phyloP scores from a whole-genome alignment of 176 grass and related monocot species.

The Ensete glaucum region DNA sequence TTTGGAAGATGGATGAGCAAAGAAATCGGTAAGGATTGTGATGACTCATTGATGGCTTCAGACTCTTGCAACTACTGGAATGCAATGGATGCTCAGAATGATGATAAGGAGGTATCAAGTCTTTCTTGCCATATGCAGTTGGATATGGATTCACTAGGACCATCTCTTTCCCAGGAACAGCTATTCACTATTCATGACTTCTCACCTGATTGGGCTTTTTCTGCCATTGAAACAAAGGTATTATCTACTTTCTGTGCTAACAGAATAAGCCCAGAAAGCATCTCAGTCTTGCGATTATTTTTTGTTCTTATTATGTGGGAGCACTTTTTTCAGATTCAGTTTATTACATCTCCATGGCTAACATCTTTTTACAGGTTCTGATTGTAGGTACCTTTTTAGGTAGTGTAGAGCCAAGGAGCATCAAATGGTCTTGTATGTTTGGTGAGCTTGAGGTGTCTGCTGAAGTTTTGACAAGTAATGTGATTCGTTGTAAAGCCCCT shows the following conservation, averaged over 20 bases:
- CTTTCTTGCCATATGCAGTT: conserved; percentile 52
- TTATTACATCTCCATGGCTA: not conserved
- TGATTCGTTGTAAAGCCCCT: conserved; percentile 56
- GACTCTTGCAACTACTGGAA: conserved; percentile 62
- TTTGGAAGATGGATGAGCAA: conserved; percentile 97
- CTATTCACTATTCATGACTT: conserved; percentile 79
- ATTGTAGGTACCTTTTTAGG: conserved; percentile 55
- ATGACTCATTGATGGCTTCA: conserved; percentile 60
- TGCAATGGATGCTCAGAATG: conserved; percentile 39
- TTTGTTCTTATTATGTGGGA: not conserved
- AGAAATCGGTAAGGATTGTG: conserved; percentile 50
- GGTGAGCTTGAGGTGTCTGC: conserved; percentile 80
- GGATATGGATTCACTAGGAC: conserved; percentile 54
- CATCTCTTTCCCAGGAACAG: conserved; percentile 65
- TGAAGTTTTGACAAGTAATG: conserved; percentile 44
- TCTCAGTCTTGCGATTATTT: not conserved
- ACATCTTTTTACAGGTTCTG: conserved; percentile 38
- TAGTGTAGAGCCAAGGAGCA: conserved; percentile 28
- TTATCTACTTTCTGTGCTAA: not conserved
- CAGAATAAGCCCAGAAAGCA: not conserved
- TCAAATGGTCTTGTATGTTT: conserved; percentile 98
- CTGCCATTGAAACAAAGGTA: conserved; percentile 54
- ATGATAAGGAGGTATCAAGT: conserved; percentile 42
- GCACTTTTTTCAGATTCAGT: not conserved
- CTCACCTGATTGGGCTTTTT: conserved; percentile 76